A percentile compares a stretch with the other conserved stretches of the same genome.
Conservation (phyloP, 331 rosid species). For the Phaseolus coccineus region DNA sequence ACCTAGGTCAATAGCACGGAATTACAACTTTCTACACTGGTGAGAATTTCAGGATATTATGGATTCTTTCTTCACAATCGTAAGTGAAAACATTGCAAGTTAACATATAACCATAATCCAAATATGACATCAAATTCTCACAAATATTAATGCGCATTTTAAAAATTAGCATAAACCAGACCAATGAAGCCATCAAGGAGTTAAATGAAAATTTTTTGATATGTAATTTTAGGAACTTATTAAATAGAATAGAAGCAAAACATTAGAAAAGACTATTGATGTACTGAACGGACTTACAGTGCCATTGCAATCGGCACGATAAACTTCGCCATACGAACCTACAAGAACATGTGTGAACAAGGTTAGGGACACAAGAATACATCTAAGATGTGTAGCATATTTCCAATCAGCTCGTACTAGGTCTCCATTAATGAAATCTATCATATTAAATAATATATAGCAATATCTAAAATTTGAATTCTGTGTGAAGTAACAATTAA, state of each 20-base stretch:
- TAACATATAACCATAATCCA: constrained; percentile 23
- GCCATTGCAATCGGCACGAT: constrained; percentile 95
- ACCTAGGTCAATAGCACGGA: constrained; percentile 19
- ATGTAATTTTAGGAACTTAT: constrained; percentile 15
- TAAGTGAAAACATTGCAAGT: constrained; percentile 13
- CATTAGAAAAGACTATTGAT: constrained; percentile 21
- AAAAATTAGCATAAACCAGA: constrained; percentile 36
- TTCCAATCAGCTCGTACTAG: constrained; percentile 22
- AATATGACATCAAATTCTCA: constrained; percentile 23
- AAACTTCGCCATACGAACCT: constrained; percentile 99
- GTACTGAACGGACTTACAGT: constrained; percentile 72
- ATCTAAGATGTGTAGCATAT: constrained; percentile 19
- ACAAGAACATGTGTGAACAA: constrained; percentile 37
- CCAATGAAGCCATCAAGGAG: constrained; percentile 34
- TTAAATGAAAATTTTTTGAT: constrained; percentile 17
- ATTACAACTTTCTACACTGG: constrained; percentile 27
- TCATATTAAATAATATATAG: constrained; percentile 15
- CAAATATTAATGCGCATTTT: constrained; percentile 35
- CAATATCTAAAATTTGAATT: constrained; percentile 29
- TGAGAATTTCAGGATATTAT: constrained; percentile 12
- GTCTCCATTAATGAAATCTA: constrained; percentile 11
- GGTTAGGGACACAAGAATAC: constrained; percentile 40
- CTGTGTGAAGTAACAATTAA: background rate
- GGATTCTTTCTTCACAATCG: constrained; percentile 18
- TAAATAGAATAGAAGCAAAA: constrained; percentile 21